A percentile compares a stretch with the other conserved stretches of the same genome.
Conservation (phyloP, 73 alveolate species). For the Paramecium primaurelia region DNA sequence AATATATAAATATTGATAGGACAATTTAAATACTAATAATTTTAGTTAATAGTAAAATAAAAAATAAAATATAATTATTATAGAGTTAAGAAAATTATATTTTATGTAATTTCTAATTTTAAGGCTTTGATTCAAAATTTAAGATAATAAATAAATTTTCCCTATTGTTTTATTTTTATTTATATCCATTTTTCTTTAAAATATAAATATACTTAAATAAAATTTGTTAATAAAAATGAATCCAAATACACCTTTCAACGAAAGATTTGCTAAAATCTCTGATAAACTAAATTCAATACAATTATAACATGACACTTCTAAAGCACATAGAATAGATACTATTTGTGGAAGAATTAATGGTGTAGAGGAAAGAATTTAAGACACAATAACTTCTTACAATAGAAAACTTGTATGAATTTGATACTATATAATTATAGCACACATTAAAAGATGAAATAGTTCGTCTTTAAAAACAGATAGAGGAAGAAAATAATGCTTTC, state of each 20-base stretch:
- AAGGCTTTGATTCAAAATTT: no score
- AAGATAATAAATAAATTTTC: no score
- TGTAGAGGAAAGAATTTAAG: conserved; percentile 50
- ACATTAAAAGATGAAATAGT: conserved; percentile 55
- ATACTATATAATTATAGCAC: neutral
- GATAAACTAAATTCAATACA: conserved; percentile 51
- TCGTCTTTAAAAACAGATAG: conserved; percentile 45
- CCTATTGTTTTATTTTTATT: neutral
- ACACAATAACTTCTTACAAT: conserved; percentile 40
- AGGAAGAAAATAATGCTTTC: conserved; percentile 51
- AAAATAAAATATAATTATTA: no score
- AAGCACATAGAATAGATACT: conserved; percentile 53
- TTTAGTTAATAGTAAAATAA: no score
- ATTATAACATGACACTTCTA: conserved; percentile 50
- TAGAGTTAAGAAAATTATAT: no score
- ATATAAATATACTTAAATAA: conserved; percentile 16
- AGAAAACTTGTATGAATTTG: neutral
- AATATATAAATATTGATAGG: no score
- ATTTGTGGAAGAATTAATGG: conserved; percentile 39
- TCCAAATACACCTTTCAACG: conserved; percentile 61
- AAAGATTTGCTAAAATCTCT: conserved; percentile 49
- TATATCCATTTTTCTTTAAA: neutral
- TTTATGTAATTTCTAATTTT: no score
- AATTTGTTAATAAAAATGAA: conserved; percentile 40
- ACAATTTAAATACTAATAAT: no score